phyloP scores from a whole-genome alignment of 2,329 filamentous ascomycete genomes.

The Aschersonia sp. region DNA sequence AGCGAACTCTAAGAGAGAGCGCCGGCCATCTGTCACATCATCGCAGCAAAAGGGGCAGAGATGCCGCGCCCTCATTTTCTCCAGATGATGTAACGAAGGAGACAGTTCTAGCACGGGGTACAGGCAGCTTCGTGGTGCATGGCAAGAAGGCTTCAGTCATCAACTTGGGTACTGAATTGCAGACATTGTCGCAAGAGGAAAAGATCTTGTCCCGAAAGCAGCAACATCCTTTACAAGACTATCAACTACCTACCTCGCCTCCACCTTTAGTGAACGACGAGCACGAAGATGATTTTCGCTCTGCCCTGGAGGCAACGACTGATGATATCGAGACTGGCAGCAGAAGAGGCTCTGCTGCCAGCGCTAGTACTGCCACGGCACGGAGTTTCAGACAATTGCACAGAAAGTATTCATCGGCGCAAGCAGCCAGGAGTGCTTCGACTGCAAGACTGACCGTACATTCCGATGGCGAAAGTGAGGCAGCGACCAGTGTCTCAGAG shows the following conservation, averaged over 20 bases:
- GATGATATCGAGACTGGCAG: slow-evolving; percentile 28
- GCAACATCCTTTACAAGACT: slow-evolving; percentile 14
- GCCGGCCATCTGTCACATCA: slow-evolving; percentile 52
- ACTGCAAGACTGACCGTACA: slow-evolving; percentile 29
- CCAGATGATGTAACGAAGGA: slow-evolving; percentile 31
- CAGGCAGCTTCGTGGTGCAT: slow-evolving; percentile 88
- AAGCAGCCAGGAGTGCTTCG: slow-evolving; percentile 26
- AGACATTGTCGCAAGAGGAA: slow-evolving; percentile 62
- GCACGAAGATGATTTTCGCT: slow-evolving; percentile 36
- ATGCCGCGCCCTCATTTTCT: slow-evolving; percentile 20
- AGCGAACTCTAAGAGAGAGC: slow-evolving; percentile 77
- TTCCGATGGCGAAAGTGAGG: slow-evolving; percentile 46
- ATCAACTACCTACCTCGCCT: slow-evolving; percentile 20
- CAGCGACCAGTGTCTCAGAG: slow-evolving; percentile 44
- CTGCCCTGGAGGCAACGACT: slow-evolving; percentile 28
- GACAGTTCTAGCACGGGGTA: slow-evolving; percentile 61
- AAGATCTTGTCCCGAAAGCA: slow-evolving; percentile 50
- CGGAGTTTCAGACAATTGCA: slow-evolving; percentile 50
- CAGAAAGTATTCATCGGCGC: slow-evolving; percentile 41
- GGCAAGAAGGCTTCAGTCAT: slow-evolving; percentile 97
- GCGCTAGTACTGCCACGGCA: slow-evolving; percentile 52
- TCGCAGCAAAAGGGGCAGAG: slow-evolving; percentile 63
- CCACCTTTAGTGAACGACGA: slow-evolving; percentile 13
- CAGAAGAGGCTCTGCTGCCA: slow-evolving; percentile 47
- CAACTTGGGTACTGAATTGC: slow-evolving; percentile 87